Evolutionary conservation across 176 grass and related monocot species (phyloP).

Genomic region (Dendrocalamus sinicus): DNA sequence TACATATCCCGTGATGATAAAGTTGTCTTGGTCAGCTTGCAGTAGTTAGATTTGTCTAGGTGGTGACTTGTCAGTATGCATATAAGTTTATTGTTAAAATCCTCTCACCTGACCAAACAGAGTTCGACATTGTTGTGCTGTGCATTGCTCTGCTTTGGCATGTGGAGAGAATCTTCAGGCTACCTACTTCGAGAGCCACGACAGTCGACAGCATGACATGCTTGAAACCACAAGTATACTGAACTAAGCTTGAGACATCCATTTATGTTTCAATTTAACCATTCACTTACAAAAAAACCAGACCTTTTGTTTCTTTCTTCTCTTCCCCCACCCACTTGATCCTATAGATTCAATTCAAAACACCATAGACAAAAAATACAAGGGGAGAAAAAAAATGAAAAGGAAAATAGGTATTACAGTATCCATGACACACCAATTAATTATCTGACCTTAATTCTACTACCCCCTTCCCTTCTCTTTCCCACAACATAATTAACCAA

Average conservation of each 20-base stretch:
- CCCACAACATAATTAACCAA: slow-evolving; percentile 19
- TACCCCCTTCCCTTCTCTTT: background rate
- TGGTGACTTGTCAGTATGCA: background rate
- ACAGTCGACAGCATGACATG: background rate
- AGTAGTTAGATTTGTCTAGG: background rate
- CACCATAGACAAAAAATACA: slow-evolving; percentile 22
- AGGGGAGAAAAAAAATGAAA: background rate
- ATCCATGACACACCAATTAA: slow-evolving; percentile 41
- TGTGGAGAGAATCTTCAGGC: background rate
- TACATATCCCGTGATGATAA: slow-evolving; percentile 35
- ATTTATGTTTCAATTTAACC: slow-evolving; percentile 30
- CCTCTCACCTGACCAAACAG: background rate
- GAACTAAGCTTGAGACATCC: slow-evolving; percentile 11
- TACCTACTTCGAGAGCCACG: background rate
- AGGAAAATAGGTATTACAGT: slow-evolving; percentile 18
- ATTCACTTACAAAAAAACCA: slow-evolving; percentile 53
- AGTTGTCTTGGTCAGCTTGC: background rate
- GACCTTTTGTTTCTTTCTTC: slow-evolving; percentile 40
- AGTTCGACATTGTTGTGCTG: background rate
- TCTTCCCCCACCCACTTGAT: slow-evolving; percentile 20
- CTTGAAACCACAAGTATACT: background rate
- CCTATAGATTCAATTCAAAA: slow-evolving; percentile 34
- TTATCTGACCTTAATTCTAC: slow-evolving; percentile 33
- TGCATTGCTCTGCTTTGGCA: background rate
- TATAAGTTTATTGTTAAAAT: background rate